Evolutionary conservation across 805 yeast species (phyloP), one percentile per base, ranked within the genome.

Genomic region (Kodamaea neixiangensis): DNA sequence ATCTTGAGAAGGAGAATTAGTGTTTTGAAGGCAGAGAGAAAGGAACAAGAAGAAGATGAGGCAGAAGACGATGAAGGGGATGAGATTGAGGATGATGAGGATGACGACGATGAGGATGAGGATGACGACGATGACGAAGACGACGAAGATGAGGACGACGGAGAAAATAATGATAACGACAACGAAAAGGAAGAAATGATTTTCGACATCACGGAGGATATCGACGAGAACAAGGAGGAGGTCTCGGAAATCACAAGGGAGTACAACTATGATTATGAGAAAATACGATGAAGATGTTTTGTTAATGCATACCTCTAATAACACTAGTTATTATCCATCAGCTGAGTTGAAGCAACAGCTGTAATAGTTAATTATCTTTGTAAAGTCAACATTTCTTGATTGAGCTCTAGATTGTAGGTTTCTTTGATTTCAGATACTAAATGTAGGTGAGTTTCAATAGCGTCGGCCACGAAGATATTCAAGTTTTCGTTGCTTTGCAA

Each of bases 121-220:
- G 73, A 66, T 3, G 71, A 66, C n/a, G 74, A 67, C 1, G 74
- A 67, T 0, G 72, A 68, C 10, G 73, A 65, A 1, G 76, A 70
- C 3, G 74, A 68, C 10, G 75, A 69, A 2, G 68, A 61, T 10
- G 67, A 59, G 2, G 66, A 62, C 10, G 71, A 63, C 19, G 69
- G 65, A 5, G 71, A 66, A 0, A 71, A 65, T 5, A 74, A 68
- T 1, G 74, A 65, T n/a, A 72, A 68, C 9, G 75, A 66, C 2
- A 72, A 66, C 3, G 72, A 66, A n/a, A 72, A 66, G 21, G 54
- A 54, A 19, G 56, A 60, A 15, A 56, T 61, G 63, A 59, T 61
- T 11, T 61, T 61, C 43, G 63, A 61, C n/a, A 59, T 61, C 35
- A 54, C 60, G 5, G 64, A 60, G 35, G 49, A 42, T 21, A 37